Evolutionary conservation across 2,329 filamentous ascomycete genomes (phyloP).

Genomic region (Drechslerella stenobrocha): DNA sequence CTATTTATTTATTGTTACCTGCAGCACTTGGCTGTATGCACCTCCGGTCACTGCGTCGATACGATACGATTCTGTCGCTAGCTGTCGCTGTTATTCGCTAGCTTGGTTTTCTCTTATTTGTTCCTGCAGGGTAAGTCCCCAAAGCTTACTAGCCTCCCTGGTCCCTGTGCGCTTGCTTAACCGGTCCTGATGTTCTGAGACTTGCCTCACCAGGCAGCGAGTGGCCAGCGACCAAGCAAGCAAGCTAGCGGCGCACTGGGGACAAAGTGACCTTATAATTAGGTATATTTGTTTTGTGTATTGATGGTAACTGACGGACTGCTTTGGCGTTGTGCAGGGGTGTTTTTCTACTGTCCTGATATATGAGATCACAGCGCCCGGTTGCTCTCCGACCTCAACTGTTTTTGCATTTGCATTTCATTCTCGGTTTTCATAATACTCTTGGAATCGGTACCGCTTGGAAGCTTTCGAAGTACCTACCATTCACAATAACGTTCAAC

Average conservation of each 20-base stretch:
- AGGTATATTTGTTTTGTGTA: no score
- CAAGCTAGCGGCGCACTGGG: not conserved
- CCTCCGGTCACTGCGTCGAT: not conserved
- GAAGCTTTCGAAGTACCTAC: no score
- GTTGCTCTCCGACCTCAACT: not conserved
- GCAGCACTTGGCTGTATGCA: not conserved
- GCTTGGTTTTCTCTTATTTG: not conserved
- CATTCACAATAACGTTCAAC: no score
- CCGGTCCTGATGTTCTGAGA: not conserved
- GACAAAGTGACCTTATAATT: no score
- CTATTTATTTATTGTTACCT: conserved; percentile 3
- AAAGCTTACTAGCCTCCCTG: not conserved
- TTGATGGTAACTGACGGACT: not conserved
- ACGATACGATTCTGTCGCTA: not conserved
- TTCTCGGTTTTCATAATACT: not conserved
- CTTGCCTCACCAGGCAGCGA: not conserved
- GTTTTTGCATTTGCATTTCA: not conserved
- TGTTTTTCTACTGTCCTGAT: not conserved
- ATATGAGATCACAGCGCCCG: conserved; percentile 1
- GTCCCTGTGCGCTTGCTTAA: not conserved
- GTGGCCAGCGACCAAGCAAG: not conserved
- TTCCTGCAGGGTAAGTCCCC: conserved; percentile 6
- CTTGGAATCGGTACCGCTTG: not conserved
- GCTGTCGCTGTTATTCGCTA: not conserved
- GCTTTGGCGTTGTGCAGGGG: not conserved